Conservation (phyloP, 2,329 filamentous ascomycete species). For the Paracamarosporium sp. region DNA sequence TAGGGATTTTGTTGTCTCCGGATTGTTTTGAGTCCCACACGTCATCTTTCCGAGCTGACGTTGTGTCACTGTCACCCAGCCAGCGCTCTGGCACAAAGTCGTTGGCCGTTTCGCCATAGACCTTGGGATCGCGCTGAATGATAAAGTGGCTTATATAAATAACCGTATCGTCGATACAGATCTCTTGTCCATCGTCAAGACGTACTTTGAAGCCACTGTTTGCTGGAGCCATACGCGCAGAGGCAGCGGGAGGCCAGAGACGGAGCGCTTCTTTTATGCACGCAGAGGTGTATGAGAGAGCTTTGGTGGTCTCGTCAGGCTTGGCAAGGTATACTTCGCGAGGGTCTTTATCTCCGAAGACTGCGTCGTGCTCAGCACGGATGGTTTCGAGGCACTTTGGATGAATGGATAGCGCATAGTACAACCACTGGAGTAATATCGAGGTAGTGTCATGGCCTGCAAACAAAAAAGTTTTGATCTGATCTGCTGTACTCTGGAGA, state of each 20-base stretch:
- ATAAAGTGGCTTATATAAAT: conserved; percentile 53
- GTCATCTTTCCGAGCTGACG: conserved; percentile 20
- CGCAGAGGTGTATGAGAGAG: conserved; percentile 59
- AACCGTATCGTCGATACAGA: conserved; percentile 52
- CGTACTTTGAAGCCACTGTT: conserved; percentile 52
- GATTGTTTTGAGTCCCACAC: conserved; percentile 7
- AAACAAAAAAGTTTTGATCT: conserved; percentile 54
- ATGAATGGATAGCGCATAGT: conserved; percentile 41
- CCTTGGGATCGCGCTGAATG: conserved; percentile 44
- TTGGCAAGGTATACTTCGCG: conserved; percentile 50
- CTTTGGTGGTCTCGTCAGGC: conserved; percentile 56
- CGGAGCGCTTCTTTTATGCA: conserved; percentile 63
- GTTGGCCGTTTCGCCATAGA: conserved; percentile 39
- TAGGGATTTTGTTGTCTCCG: conserved; percentile 36
- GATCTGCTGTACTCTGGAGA: conserved; percentile 46
- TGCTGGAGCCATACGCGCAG: conserved; percentile 44
- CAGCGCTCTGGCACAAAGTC: conserved; percentile 47
- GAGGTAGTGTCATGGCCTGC: conserved; percentile 57
- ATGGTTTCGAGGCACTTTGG: conserved; percentile 41
- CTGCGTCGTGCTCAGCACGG: conserved; percentile 58
- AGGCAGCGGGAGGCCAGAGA: conserved; percentile 58
- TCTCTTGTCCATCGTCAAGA: conserved; percentile 50
- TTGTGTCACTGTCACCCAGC: conserved; percentile 43
- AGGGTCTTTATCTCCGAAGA: conserved; percentile 57
- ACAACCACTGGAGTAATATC: conserved; percentile 37